These are phyloP conservation scores for Colletotrichum zoysiae DNA, from an alignment of 2,329 filamentous ascomycete genomes.

Conservation along the genomic window DNA sequence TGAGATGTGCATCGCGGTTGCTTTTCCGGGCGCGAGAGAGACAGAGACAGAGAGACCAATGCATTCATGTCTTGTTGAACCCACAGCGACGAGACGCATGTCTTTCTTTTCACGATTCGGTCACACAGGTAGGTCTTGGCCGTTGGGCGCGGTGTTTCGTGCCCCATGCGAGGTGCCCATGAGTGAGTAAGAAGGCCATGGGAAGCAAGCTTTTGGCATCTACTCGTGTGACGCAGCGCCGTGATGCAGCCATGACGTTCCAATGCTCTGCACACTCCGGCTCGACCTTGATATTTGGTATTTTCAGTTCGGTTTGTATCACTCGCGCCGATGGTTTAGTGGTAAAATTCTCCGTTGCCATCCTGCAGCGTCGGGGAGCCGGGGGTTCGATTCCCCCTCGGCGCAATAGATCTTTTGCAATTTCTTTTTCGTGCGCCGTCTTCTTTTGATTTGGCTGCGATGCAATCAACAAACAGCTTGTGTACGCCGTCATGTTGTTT, in stretches of 20 bases:
- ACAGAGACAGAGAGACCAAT: conserved; percentile 13
- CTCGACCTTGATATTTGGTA: neutral
- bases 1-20: conserved; percentile 30
- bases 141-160: neutral
- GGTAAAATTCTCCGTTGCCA: conserved; percentile 33
- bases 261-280: no score
- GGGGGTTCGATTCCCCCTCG: conserved; percentile 31
- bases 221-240: no score
- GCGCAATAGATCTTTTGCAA: neutral
- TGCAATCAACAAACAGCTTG: no score
- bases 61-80: conserved; percentile 27
- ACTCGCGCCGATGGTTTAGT: conserved; percentile 21
- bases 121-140: neutral
- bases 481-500: no score
- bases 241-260: no score
- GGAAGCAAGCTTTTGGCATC: no score
- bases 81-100: conserved; percentile 15
- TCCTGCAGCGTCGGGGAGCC: conserved; percentile 25
- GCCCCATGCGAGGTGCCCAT: neutral
- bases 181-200: no score
- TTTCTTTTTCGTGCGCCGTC: no score
- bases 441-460: no score
- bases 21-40: conserved; percentile 19
- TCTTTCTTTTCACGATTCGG: neutral
- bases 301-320: neutral